Conservation (phyloP, 2,329 filamentous ascomycete species). For the Penicillium olsonii region DNA sequence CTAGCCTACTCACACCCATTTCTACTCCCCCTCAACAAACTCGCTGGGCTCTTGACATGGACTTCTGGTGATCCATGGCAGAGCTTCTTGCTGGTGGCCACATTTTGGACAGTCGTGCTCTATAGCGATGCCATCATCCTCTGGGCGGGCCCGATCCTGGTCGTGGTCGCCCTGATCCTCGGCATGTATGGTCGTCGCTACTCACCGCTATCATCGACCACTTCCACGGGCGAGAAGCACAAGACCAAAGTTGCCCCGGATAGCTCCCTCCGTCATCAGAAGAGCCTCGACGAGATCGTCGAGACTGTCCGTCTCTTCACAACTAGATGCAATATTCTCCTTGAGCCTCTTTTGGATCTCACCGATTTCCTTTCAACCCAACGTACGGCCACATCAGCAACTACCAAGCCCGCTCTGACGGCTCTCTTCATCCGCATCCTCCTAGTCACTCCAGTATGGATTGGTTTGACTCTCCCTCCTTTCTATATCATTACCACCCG, state of each 20-base stretch:
- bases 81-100: constrained; percentile 83
- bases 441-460: constrained; percentile 85
- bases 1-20: constrained; percentile 96
- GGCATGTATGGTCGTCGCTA: constrained; percentile 93
- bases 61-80: constrained; percentile 93
- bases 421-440: constrained; percentile 87
- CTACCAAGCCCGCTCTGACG: constrained; percentile 84
- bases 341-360: constrained; percentile 83
- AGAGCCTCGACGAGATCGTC: constrained; percentile 95
- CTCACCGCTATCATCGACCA: constrained; percentile 84
- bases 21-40: constrained; percentile 80
- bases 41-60: constrained; percentile 88
- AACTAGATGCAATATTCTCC: constrained; percentile 83
- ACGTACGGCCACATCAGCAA: constrained; percentile 84
- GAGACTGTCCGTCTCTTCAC: constrained; percentile 91
- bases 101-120: constrained; percentile 81
- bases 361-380: constrained; percentile 94
- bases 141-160: constrained; percentile 78
- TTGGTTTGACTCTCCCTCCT: constrained; percentile 77
- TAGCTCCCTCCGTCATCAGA: constrained; percentile 75
- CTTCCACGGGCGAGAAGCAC: constrained; percentile 68
- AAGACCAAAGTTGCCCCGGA: constrained; percentile 56
- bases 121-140: constrained; percentile 85
- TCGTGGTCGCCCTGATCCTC: constrained; percentile 76
- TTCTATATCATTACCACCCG: constrained; percentile 83